Evolutionary conservation across 1,284 basidiomycete species (phyloP), one percentile per base, ranked within the genome.

Genomic region (Naganishia albida): DNA sequence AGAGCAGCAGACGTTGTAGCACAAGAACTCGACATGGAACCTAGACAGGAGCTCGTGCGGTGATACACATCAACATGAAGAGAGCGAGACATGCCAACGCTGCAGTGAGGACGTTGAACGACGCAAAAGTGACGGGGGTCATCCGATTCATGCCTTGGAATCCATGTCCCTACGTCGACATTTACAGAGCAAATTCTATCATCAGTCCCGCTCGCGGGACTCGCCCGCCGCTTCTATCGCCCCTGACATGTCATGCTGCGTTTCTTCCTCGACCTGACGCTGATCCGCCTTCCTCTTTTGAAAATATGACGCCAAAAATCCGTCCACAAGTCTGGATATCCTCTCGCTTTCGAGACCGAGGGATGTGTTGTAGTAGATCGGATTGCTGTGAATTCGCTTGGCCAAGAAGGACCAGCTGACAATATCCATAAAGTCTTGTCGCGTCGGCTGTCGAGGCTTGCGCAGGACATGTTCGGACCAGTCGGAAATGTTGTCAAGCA

Each of bases 391-490:
- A 59, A 92, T 77, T 67, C 94, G 84, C 55, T 84, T 82, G 7
- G 86, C 83, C 38, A 96, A 82, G 78, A 89, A 93, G 8, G 93
- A 93, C 79, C 88, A 92, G 1, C 88, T 87, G 42, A 96, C 77
- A 7, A 84, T 79, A 72, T 94, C 90, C 67, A 93, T 83, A 48
- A 87, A 79, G 71, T 91, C 87, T 71, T 91, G 86, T 72, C 84
- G 64, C 25, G 60, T 68, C 52, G 67, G 63, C 7, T 57, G 40
- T 26, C 53, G 30, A 6, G 60, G 40, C 43, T 28, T n/a, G 25
- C 26, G 48, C 20, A 60, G 34, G 13, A 50, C 57, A 1, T 50
- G 20, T 10, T 34, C 23, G 15, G 57, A 50, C 57, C 57, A 60
- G 20, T 34, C 8, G 6, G 50, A 52, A 63, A 63, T 26, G 13